A percentile compares a stretch with the other conserved stretches of the same genome.
phyloP scores from a whole-genome alignment of 1,284 basidiomycete species.

The Melanopsichium pennsylvanicum region DNA sequence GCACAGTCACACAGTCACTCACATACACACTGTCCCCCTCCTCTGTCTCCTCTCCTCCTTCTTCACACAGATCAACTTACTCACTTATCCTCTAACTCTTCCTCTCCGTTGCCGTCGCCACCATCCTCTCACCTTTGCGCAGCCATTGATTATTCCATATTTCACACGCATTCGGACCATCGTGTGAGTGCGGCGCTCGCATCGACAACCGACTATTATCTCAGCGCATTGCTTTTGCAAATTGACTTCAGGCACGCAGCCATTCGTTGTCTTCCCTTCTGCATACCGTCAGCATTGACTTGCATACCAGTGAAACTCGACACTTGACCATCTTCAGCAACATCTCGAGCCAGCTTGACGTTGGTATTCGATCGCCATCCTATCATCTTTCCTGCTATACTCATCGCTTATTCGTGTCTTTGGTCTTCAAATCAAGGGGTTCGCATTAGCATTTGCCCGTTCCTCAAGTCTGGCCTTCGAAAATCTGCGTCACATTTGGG shows the following conservation, averaged over 20 bases:
- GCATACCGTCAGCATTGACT: background rate
- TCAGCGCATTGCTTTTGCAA: background rate
- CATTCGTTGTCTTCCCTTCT: background rate
- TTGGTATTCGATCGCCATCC: background rate
- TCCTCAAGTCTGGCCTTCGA: no score
- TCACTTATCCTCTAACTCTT: background rate
- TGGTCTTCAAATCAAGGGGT: background rate
- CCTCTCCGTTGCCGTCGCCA: no score
- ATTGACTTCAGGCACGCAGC: no score
- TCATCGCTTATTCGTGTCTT: background rate
- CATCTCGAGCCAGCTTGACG: background rate
- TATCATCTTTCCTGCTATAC: background rate
- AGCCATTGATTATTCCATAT: background rate
- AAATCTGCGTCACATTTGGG: no score
- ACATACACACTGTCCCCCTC: no score
- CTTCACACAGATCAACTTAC: no score
- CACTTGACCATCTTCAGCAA: background rate
- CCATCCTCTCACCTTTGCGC: background rate
- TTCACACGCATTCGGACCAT: background rate
- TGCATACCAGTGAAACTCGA: background rate
- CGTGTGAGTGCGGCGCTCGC: background rate
- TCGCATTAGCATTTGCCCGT: no score
- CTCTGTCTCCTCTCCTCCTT: background rate
- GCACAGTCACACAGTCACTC: no score
- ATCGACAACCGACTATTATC: background rate